Conservation (phyloP, 805 yeast species). For the Candida manassasensis region DNA sequence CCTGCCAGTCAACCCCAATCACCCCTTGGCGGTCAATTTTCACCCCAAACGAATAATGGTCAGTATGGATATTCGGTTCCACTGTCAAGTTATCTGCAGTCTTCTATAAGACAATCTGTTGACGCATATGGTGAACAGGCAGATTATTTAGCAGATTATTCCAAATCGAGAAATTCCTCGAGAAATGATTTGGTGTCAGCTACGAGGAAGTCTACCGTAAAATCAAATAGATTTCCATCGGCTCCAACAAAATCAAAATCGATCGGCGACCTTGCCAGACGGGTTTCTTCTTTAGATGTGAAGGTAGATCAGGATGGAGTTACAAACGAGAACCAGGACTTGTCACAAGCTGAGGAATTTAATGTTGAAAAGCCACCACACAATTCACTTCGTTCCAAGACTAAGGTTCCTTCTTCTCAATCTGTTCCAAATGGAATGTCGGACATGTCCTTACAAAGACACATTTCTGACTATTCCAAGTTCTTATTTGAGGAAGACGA, state of each 20-base stretch:
- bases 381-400: background rate
- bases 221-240: slow-evolving; percentile 32
- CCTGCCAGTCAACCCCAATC: no score
- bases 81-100: no score
- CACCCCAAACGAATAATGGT: no score
- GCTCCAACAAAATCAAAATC: slow-evolving; percentile 22
- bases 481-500: slow-evolving; percentile 18
- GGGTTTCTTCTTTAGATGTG: slow-evolving; percentile 18
- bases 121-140: background rate
- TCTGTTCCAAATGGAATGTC: slow-evolving; percentile 13
- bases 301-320: slow-evolving; percentile 11
- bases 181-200: slow-evolving; percentile 15
- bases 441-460: slow-evolving; percentile 14
- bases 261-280: slow-evolving; percentile 5
- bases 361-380: background rate
- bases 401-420: slow-evolving; percentile 2
- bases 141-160: background rate
- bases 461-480: slow-evolving; percentile 24
- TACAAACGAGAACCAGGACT: slow-evolving; percentile 7
- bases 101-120: no score
- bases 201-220: slow-evolving; percentile 27
- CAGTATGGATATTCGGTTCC: no score
- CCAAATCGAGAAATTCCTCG: slow-evolving; percentile 4
- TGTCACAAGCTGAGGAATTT: slow-evolving; percentile 1
- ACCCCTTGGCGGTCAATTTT: no score